phyloP scores from a whole-genome alignment of 2,329 filamentous ascomycete genomes.

The Acrocalymma vagum region DNA sequence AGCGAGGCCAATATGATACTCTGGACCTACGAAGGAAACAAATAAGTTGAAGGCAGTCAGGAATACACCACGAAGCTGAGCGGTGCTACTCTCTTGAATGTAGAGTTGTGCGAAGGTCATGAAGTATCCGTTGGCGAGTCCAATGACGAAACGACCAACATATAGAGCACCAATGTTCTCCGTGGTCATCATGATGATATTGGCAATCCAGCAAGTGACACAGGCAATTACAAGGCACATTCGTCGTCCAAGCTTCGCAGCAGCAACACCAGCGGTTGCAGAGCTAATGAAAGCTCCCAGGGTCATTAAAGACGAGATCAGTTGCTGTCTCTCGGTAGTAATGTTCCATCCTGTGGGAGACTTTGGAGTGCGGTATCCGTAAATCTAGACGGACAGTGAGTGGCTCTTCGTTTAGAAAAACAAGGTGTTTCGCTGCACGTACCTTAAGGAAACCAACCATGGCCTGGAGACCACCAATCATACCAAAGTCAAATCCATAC shows the following conservation, averaged over 20 bases:
- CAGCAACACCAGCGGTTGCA: conserved; percentile 49
- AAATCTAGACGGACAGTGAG: conserved; percentile 30
- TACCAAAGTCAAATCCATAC: conserved; percentile 62
- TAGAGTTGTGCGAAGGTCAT: conserved; percentile 64
- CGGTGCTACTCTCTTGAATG: conserved; percentile 60
- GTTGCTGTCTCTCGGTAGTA: conserved; percentile 50
- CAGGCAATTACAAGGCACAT: conserved; percentile 57
- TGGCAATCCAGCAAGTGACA: conserved; percentile 59
- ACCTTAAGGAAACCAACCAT: conserved; percentile 60
- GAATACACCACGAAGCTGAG: conserved; percentile 60
- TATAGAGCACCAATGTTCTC: conserved; percentile 63
- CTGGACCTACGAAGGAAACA: conserved; percentile 54
- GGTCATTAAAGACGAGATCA: conserved; percentile 57
- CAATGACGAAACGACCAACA: conserved; percentile 63
- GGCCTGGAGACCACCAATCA: conserved; percentile 61
- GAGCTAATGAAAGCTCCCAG: conserved; percentile 56
- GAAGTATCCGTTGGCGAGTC: conserved; percentile 65
- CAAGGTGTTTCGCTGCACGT: conserved; percentile 8
- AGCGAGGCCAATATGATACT: no score
- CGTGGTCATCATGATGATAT: conserved; percentile 67
- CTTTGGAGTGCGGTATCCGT: conserved; percentile 38
- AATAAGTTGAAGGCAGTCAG: conserved; percentile 59
- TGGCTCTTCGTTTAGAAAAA: neutral
- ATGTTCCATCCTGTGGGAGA: conserved; percentile 54
- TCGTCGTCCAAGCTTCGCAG: conserved; percentile 54